These are phyloP conservation scores for Termitomyces heimii DNA, from an alignment of 768 basidiomycete species.

Conservation along the genomic window DNA sequence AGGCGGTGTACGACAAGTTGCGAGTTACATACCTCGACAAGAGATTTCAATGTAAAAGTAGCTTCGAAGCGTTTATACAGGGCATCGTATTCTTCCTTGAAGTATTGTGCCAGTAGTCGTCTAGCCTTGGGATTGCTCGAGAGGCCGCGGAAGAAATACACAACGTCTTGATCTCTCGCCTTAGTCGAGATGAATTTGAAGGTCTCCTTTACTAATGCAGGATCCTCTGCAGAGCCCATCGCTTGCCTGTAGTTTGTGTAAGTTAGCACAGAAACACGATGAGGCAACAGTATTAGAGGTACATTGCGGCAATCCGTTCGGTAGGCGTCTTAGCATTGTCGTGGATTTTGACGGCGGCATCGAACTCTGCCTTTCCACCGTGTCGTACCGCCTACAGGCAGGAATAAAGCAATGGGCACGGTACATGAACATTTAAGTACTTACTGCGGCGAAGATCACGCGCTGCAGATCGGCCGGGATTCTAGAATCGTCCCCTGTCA, in stretches of 20 bases:
- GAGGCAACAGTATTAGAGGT: slow-evolving; percentile 16
- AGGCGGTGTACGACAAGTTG: slow-evolving; percentile 5
- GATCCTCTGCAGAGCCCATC: slow-evolving; percentile 55
- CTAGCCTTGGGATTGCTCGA: slow-evolving; percentile 50
- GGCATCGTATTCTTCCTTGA: slow-evolving; percentile 65
- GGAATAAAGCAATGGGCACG: neutral
- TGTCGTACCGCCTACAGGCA: slow-evolving; percentile 55
- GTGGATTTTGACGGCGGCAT: slow-evolving; percentile 62
- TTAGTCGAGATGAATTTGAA: slow-evolving; percentile 52
- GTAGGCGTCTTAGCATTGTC: slow-evolving; percentile 72
- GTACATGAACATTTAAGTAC: slow-evolving; percentile 12
- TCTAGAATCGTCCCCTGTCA: slow-evolving; percentile 65
- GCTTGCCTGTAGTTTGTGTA: slow-evolving; percentile 41
- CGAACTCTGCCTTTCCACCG: slow-evolving; percentile 71
- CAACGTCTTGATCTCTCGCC: slow-evolving; percentile 54
- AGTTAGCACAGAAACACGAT: neutral
- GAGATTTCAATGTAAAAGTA: slow-evolving; percentile 50
- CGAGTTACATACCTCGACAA: slow-evolving; percentile 46
- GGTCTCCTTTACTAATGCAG: slow-evolving; percentile 52
- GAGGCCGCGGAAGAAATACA: slow-evolving; percentile 59
- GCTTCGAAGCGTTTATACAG: slow-evolving; percentile 66
- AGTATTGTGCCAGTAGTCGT: slow-evolving; percentile 49
- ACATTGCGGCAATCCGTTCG: slow-evolving; percentile 68
- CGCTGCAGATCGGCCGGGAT: slow-evolving; percentile 79
- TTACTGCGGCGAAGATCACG: slow-evolving; percentile 46